A percentile compares a stretch with the other conserved stretches of the same genome.
Conservation (phyloP, 1,284 basidiomycete genomes). For the Austropuccinia psidii region DNA sequence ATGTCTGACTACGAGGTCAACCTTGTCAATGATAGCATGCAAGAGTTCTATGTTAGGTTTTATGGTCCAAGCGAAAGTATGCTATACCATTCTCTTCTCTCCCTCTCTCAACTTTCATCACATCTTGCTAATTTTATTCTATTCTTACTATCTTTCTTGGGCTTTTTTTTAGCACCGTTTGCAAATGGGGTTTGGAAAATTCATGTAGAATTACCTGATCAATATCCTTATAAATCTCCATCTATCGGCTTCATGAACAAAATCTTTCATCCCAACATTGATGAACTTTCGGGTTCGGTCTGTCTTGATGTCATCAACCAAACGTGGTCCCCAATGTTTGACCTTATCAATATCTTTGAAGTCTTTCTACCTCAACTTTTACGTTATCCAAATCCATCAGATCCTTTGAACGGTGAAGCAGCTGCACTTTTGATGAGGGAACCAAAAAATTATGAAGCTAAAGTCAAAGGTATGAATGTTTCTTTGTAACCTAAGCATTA, state of each 20-base stretch:
- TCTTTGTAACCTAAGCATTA: no score
- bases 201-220: slow-evolving; percentile 96
- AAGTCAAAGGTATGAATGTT: slow-evolving; percentile 66
- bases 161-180: slow-evolving; percentile 66
- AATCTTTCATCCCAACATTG: slow-evolving; percentile 84
- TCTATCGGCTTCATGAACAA: slow-evolving; percentile 99
- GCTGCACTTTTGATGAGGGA: slow-evolving; percentile 94
- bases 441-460: slow-evolving; percentile 83
- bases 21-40: slow-evolving; percentile 96
- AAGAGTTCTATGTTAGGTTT: slow-evolving; percentile 96
- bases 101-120: slow-evolving; percentile 12
- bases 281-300: slow-evolving; percentile 61
- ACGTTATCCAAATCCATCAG: slow-evolving; percentile 94
- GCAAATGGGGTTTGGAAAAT: slow-evolving; percentile 97
- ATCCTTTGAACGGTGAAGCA: slow-evolving; percentile 95
- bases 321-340: slow-evolving; percentile 99
- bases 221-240: slow-evolving; percentile 97
- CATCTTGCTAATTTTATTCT: not conserved
- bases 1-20: slow-evolving; percentile 97
- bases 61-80: slow-evolving; percentile 87
- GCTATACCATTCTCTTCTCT: slow-evolving; percentile 48
- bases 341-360: slow-evolving; percentile 99
- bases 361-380: slow-evolving; percentile 93
- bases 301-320: slow-evolving; percentile 96
- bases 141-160: slow-evolving; percentile 6